Percentiles rank a stretch among this genome's conserved stretches.
phyloP scores from a whole-genome alignment of 2,329 filamentous ascomycete species.

The Alternaria brassicicola region DNA sequence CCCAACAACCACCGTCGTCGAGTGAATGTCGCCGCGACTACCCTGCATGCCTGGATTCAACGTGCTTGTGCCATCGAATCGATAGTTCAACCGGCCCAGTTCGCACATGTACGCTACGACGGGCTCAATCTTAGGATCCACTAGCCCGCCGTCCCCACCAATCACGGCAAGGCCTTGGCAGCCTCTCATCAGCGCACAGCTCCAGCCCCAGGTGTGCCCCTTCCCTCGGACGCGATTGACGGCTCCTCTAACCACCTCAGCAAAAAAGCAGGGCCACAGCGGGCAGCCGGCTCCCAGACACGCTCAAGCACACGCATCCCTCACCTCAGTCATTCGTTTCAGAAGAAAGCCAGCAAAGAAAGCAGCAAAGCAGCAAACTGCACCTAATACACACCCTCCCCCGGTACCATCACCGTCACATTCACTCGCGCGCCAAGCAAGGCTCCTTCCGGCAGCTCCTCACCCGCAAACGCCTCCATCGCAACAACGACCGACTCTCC shows the following conservation, averaged over 20 bases:
- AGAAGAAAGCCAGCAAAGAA: slow-evolving; percentile 22
- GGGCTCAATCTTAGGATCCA: background rate
- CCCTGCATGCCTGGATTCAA: slow-evolving; percentile 11
- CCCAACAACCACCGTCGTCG: background rate
- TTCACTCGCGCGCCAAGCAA: slow-evolving; percentile 28
- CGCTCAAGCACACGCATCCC: slow-evolving; percentile 24
- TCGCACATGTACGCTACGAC: slow-evolving; percentile 3
- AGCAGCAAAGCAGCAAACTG: slow-evolving; percentile 7
- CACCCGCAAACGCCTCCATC: slow-evolving; percentile 26
- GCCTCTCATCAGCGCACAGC: slow-evolving; percentile 14
- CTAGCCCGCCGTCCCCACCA: slow-evolving; percentile 18
- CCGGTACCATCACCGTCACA: slow-evolving; percentile 10
- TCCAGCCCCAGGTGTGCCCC: slow-evolving; percentile 18
- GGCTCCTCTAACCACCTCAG: slow-evolving; percentile 22
- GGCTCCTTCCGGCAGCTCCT: slow-evolving; percentile 26
- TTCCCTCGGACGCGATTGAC: slow-evolving; percentile 22
- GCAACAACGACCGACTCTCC: slow-evolving; percentile 14
- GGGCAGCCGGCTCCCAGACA: slow-evolving; percentile 23
- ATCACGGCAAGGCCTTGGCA: slow-evolving; percentile 11
- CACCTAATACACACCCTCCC: slow-evolving; percentile 20
- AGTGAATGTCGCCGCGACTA: background rate
- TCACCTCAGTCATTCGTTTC: slow-evolving; percentile 51
- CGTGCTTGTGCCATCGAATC: slow-evolving; percentile 14
- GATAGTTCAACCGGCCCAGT: slow-evolving; percentile 3
- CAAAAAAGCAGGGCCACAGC: slow-evolving; percentile 20